A percentile compares a stretch with the other conserved stretches of the same genome.
Conservation (phyloP, 202 grass and related monocot species). For the Digitaria exilis region DNA sequence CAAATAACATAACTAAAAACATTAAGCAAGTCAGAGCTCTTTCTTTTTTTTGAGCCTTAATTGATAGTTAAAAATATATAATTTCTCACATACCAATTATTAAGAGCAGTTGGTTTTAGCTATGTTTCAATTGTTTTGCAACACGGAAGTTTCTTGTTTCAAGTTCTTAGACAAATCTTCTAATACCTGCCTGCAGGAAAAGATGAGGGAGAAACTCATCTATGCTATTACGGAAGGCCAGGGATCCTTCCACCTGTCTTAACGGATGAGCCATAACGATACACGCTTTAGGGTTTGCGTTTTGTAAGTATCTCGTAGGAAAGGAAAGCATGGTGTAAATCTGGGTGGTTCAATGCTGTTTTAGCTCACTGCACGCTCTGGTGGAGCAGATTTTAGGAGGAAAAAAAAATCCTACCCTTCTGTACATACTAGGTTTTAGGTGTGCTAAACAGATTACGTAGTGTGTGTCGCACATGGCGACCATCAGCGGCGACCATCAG, state of each 20-base stretch:
- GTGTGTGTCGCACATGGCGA: slow-evolving; percentile 33
- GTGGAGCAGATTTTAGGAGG: slow-evolving; percentile 40
- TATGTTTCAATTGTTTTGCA: background rate
- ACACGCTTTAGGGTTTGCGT: slow-evolving; percentile 7
- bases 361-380: slow-evolving; percentile 9
- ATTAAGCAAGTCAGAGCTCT: background rate
- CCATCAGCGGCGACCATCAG: slow-evolving; percentile 28
- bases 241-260: slow-evolving; percentile 95
- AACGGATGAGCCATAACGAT: slow-evolving; percentile 16
- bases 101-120: background rate
- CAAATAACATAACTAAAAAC: background rate
- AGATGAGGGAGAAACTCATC: slow-evolving; percentile 75
- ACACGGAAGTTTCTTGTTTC: background rate
- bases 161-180: background rate
- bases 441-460: slow-evolving; percentile 16
- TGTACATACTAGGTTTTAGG: slow-evolving; percentile 50
- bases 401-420: background rate
- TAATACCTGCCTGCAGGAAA: slow-evolving; percentile 68
- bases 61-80: background rate
- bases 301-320: slow-evolving; percentile 50
- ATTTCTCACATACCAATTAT: background rate
- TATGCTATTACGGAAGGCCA: slow-evolving; percentile 97
- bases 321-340: slow-evolving; percentile 46
- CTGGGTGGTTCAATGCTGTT: slow-evolving; percentile 29
- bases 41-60: background rate